A percentile compares a stretch with the other conserved stretches of the same genome.
These are phyloP conservation scores for Leccinum incarnatum DNA, from an alignment of 768 basidiomycete species.

Conservation along the genomic window DNA sequence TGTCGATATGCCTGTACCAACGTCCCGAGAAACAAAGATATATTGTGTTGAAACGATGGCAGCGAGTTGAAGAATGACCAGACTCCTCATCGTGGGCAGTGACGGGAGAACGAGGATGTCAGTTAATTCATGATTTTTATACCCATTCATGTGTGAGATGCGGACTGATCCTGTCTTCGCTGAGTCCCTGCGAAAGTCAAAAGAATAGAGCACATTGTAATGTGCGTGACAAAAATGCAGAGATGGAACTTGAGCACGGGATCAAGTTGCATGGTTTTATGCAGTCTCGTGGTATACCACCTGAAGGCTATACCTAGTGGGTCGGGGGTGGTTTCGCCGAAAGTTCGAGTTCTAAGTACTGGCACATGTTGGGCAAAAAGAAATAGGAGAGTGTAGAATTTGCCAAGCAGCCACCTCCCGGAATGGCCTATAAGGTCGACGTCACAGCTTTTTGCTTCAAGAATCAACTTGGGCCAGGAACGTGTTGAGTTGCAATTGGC, in stretches of 20 bases:
- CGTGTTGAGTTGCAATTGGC: neutral
- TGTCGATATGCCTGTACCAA: conserved; percentile 1
- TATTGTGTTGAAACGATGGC: conserved; percentile 10
- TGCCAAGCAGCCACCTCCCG: neutral
- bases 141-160: conserved; percentile 1
- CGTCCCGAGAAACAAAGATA: conserved; percentile 6
- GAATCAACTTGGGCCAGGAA: neutral
- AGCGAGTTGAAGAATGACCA: neutral
- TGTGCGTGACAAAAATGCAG: neutral
- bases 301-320: neutral
- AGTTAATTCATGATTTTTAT: neutral
- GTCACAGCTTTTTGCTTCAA: neutral
- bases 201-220: neutral
- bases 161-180: conserved; percentile 1
- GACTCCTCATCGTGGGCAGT: conserved; percentile 12
- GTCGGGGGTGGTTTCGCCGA: neutral
- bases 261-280: neutral
- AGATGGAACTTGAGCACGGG: neutral
- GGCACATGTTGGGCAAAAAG: neutral
- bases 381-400: neutral
- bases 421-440: neutral
- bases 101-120: neutral
- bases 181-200: neutral
- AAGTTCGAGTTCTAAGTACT: neutral
- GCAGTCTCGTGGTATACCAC: neutral